Evolutionary conservation across 257 asterid species (phyloP).

Genomic region (Salvia rosmarinus): DNA sequence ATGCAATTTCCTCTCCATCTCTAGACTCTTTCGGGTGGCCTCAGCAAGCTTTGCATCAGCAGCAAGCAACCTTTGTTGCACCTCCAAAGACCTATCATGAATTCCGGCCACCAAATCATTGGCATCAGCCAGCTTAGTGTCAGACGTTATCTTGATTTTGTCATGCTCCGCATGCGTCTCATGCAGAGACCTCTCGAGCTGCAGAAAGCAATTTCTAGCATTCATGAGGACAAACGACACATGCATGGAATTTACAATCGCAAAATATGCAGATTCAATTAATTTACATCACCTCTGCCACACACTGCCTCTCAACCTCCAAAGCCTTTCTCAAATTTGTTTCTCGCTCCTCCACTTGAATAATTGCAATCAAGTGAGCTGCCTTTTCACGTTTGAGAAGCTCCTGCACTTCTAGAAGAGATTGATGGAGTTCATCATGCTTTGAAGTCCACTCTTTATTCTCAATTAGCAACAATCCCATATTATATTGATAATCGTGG

Average conservation of each 20-base stretch:
- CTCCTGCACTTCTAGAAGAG: slow-evolving; percentile 67
- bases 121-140: slow-evolving; percentile 71
- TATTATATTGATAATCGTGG: slow-evolving; percentile 76
- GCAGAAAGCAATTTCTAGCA: slow-evolving; percentile 32
- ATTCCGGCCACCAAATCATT: slow-evolving; percentile 59
- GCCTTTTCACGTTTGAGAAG: slow-evolving; percentile 77
- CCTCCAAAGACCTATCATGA: slow-evolving; percentile 65
- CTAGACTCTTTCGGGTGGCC: slow-evolving; percentile 71
- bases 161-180: slow-evolving; percentile 56
- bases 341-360: slow-evolving; percentile 82
- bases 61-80: slow-evolving; percentile 65
- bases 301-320: slow-evolving; percentile 68
- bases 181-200: slow-evolving; percentile 78
- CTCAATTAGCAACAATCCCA: slow-evolving; percentile 91
- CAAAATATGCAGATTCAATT: background rate
- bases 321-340: slow-evolving; percentile 67
- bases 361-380: slow-evolving; percentile 62
- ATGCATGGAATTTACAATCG: background rate
- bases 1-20: slow-evolving; percentile 75
- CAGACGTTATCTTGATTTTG: slow-evolving; percentile 57
- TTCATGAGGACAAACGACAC: slow-evolving; percentile 22
- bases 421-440: slow-evolving; percentile 60
- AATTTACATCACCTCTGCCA: slow-evolving; percentile 56
- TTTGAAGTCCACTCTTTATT: slow-evolving; percentile 81
- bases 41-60: slow-evolving; percentile 89